Evolutionary conservation across 2,329 filamentous ascomycete species (phyloP).

Genomic region (Rhynchosporium agropyri): DNA sequence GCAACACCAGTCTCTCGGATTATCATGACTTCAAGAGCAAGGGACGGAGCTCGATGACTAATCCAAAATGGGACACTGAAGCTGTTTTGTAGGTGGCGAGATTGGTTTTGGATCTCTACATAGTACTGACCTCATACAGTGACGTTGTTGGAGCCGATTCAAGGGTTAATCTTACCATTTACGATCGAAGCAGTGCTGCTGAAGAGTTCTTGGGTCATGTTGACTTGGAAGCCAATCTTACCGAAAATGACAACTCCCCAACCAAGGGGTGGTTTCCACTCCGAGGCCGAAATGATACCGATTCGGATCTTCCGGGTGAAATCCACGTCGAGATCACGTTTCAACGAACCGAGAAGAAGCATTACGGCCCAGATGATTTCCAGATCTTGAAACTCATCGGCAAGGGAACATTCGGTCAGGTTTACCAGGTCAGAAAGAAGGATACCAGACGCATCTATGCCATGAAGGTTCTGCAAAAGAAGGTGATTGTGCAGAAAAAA

Average conservation of each 20-base stretch:
- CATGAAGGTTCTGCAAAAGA: slow-evolving; percentile 99
- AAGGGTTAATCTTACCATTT: slow-evolving; percentile 89
- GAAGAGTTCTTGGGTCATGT: slow-evolving; percentile 94
- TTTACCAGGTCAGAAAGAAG: slow-evolving; percentile 97
- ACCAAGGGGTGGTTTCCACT: slow-evolving; percentile 86
- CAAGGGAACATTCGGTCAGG: slow-evolving; percentile 97
- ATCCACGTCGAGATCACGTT: slow-evolving; percentile 86
- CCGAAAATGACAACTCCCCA: slow-evolving; percentile 66
- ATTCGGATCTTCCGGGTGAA: slow-evolving; percentile 77
- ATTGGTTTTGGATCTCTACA: neutral
- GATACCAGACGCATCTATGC: slow-evolving; percentile 96
- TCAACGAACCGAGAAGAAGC: slow-evolving; percentile 84
- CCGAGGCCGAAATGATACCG: slow-evolving; percentile 74
- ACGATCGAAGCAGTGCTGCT: slow-evolving; percentile 76
- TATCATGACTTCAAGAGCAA: slow-evolving; percentile 57
- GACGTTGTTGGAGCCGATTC: slow-evolving; percentile 93
- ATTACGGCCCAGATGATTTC: slow-evolving; percentile 94
- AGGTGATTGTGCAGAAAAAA: slow-evolving; percentile 99
- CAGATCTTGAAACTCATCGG: slow-evolving; percentile 95
- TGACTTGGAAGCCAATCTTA: slow-evolving; percentile 71
- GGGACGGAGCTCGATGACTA: slow-evolving; percentile 66
- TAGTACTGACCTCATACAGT: slow-evolving; percentile 51
- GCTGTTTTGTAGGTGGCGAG: slow-evolving; percentile 78
- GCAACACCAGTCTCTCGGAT: slow-evolving; percentile 83
- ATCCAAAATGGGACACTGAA: slow-evolving; percentile 94